Base-by-base conservation (phyloP, 108 stramenopile species). In the Skeletonema tropicum region DNA sequence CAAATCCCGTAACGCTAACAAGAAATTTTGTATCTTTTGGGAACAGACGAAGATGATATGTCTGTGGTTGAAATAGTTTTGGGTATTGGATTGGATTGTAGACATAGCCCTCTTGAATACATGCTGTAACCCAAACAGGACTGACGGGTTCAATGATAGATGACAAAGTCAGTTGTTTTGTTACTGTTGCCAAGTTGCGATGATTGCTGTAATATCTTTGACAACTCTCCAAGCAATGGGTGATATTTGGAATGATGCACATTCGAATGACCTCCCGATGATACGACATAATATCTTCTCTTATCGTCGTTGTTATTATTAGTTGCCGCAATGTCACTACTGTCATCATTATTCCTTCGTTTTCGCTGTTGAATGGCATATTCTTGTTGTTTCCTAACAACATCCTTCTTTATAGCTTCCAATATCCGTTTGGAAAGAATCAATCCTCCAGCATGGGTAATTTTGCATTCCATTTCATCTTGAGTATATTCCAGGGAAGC, bases 1-100 rank as follows among this genome's bases (percentile, higher is more conserved):
- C 39, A 64, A 92, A 94, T 0, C 93, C 93, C 7, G 89, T 88
- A 31, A 94, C 68, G 3, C 89, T 73, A 41, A 91, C 77, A 6
- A 75, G 65, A 49, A 89, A 60, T 26, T 11, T 39, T 35, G 13
- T 36, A 17, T 65, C 31, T 39, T 73, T 52, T 26, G 33, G 32
- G 0, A 86, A 48, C 6, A 48, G 41, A 32, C 81, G 72, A 31
- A 87, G 66, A 25, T 83, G 85, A 80, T 77, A 90, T 0, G 82
- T 46, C 45, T 87, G 85, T 0, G 92, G 90, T 42, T 80, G 61
- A 41, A 90, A 88, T 42, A 88, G 48, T 29, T 70, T 33, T 57
- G 87, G 83, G 60, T 79, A 68, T 35, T 62, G 66, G 33, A 45
- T 60, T 32, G 88, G 77, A 42, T 67, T 41, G 25, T 85, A 71